Conservation (phyloP, 1,284 basidiomycete genomes). For the Ceratobasidium sp. region DNA sequence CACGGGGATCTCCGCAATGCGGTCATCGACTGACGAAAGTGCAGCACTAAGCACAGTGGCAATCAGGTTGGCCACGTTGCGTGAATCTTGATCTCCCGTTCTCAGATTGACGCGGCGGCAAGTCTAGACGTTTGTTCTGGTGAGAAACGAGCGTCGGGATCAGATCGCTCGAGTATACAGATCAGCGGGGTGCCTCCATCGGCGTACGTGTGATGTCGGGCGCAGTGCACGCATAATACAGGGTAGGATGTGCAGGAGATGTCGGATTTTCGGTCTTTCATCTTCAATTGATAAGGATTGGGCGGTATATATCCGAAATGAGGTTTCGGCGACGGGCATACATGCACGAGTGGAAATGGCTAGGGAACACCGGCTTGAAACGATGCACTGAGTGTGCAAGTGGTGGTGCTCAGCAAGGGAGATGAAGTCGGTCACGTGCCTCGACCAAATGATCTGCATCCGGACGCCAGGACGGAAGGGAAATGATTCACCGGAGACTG, state of each 20-base stretch:
- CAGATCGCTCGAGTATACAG: constrained; percentile 7
- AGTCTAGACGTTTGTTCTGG: neutral
- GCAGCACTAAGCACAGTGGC: too few relatives aligned
- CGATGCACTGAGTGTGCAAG: too few relatives aligned
- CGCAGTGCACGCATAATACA: neutral
- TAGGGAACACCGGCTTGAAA: too few relatives aligned
- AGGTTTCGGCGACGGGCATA: too few relatives aligned
- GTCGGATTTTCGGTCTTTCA: constrained; percentile 11
- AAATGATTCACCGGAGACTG: constrained; percentile 25
- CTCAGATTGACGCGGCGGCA: constrained; percentile 9
- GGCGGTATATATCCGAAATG: too few relatives aligned
- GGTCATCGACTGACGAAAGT: too few relatives aligned
- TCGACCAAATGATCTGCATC: constrained; percentile 28
- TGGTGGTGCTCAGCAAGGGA: neutral
- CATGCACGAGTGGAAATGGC: too few relatives aligned
- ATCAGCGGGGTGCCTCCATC: constrained; percentile 8
- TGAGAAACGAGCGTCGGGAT: neutral
- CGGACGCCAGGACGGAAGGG: constrained; percentile 13
- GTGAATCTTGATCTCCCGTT: too few relatives aligned
- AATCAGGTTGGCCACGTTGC: too few relatives aligned
- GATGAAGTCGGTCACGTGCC: constrained; percentile 4
- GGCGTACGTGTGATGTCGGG: neutral
- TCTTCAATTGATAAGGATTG: neutral
- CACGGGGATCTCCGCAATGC: too few relatives aligned
- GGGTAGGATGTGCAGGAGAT: neutral